A percentile compares a stretch with the other conserved stretches of the same genome.
Conservation (phyloP, 345 rosid species). For the Populus nigra region DNA sequence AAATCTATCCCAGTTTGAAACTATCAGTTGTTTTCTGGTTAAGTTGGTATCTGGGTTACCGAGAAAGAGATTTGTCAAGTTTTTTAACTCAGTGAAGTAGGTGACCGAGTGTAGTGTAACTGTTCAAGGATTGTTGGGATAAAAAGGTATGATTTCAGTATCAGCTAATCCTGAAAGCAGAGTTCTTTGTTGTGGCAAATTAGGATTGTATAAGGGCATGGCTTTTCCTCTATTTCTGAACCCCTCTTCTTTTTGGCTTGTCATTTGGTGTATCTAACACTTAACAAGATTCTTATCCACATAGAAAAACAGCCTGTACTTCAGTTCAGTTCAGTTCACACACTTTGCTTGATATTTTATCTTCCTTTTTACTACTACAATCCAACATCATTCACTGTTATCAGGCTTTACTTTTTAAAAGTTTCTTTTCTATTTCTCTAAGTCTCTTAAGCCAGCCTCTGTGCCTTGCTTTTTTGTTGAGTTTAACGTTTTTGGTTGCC, state of each 20-base stretch:
- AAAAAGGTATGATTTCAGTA: not conserved
- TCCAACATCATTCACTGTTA: not conserved
- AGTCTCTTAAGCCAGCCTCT: not conserved
- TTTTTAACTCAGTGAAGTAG: slow-evolving; percentile 2
- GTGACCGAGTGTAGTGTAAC: slow-evolving; percentile 5
- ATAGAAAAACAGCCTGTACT: not conserved
- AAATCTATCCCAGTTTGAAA: not conserved
- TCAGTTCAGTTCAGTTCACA: not conserved
- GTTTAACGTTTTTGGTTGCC: not conserved
- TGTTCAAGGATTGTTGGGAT: slow-evolving; percentile 29
- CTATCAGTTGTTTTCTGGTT: not conserved
- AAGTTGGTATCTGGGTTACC: not conserved
- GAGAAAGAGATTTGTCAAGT: not conserved
- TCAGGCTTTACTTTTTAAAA: not conserved
- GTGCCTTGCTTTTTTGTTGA: not conserved
- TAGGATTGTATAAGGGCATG: too few relatives aligned
- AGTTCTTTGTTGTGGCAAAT: not conserved
- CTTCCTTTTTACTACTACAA: not conserved
- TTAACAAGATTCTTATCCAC: not conserved
- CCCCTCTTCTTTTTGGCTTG: not conserved
- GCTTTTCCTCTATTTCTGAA: not conserved
- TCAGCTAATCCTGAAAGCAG: not conserved
- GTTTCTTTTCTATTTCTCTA: not conserved
- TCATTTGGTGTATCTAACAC: not conserved
- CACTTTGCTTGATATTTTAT: not conserved